Conservation (phyloP, 352 stramenopile species). For the Phytophthora cryptogea region DNA sequence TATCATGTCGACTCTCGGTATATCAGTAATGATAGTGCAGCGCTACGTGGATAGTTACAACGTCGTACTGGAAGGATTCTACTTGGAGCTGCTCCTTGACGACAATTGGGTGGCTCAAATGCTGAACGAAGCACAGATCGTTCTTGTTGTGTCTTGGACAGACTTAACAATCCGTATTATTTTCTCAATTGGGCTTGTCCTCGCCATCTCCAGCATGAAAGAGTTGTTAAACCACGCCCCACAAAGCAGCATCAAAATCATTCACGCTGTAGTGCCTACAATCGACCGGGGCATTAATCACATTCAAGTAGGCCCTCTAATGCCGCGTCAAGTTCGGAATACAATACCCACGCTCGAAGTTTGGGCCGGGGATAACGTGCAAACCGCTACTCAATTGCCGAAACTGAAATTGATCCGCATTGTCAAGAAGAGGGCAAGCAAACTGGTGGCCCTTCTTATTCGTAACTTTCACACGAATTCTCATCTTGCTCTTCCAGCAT, state of each 20-base stretch:
- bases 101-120: slow-evolving; percentile 14
- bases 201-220: slow-evolving; percentile 26
- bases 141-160: slow-evolving; percentile 32
- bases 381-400: too few species aligned
- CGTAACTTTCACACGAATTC: not conserved
- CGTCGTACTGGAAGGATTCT: not conserved
- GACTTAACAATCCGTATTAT: slow-evolving; percentile 23
- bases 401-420: too few species aligned
- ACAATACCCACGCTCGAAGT: too few species aligned
- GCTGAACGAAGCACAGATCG: slow-evolving; percentile 29
- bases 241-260: not conserved
- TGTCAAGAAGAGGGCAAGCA: too few species aligned
- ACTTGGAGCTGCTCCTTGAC: slow-evolving; percentile 5
- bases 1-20: slow-evolving; percentile 25
- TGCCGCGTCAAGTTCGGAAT: too few species aligned
- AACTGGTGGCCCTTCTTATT: too few species aligned
- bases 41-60: slow-evolving; percentile 21
- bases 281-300: too few species aligned
- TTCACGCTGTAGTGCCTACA: too few species aligned
- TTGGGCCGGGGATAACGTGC: too few species aligned
- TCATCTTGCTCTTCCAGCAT: slow-evolving; percentile 12
- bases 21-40: slow-evolving; percentile 16
- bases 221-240: slow-evolving; percentile 6
- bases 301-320: too few species aligned
- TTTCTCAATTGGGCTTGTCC: slow-evolving; percentile 23